phyloP scores from a whole-genome alignment of 441 rosid genomes.

The Macaranga tanarius region DNA sequence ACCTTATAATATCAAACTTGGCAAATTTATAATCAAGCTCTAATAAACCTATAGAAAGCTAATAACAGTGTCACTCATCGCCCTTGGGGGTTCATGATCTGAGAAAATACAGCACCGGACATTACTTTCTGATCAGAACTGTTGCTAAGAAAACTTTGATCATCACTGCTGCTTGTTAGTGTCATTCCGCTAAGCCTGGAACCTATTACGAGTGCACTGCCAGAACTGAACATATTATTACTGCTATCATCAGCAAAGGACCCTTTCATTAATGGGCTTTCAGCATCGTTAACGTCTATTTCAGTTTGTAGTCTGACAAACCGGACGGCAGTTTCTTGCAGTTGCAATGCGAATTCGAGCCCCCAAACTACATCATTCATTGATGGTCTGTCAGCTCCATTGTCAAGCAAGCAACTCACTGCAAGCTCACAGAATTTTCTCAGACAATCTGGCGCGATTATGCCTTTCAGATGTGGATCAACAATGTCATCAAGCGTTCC shows the following conservation, averaged over 20 bases:
- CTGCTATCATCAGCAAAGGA: neutral
- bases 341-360: conserved; percentile 53
- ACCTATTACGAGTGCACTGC: conserved; percentile 7
- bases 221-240: conserved; percentile 11
- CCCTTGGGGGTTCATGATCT: conserved; percentile 14
- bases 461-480: conserved; percentile 37
- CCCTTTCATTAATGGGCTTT: neutral
- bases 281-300: neutral
- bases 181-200: conserved; percentile 17
- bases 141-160: neutral
- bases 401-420: conserved; percentile 42
- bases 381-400: conserved; percentile 38
- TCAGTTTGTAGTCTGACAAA: neutral
- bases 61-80: conserved; percentile 9
- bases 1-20: too few species aligned
- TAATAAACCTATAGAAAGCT: neutral
- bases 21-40: too few species aligned
- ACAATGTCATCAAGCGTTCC: conserved; percentile 41
- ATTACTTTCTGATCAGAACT: neutral
- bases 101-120: conserved; percentile 14
- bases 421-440: conserved; percentile 43
- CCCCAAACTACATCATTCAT: conserved; percentile 54
- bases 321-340: conserved; percentile 27
- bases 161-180: conserved; percentile 2
- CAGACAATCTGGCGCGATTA: conserved; percentile 36